phyloP scores from a whole-genome alignment of 73 alveolate species.

The Paraurostyla sp. region DNA sequence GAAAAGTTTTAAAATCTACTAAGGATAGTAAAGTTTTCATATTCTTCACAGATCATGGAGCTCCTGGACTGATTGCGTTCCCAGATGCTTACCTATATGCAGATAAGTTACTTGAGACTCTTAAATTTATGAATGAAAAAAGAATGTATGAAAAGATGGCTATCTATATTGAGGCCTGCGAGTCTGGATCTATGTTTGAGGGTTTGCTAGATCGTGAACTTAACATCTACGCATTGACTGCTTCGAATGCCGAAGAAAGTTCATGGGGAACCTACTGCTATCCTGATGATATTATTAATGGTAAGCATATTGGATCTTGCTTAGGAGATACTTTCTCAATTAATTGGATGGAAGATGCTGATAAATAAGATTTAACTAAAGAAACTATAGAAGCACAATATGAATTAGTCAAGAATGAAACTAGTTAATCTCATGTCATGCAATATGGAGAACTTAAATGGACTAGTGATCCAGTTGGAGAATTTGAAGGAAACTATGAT shows the following conservation, averaged over 20 bases:
- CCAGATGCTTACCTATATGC: slow-evolving; percentile 88
- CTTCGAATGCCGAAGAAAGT: slow-evolving; percentile 75
- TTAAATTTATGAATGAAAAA: slow-evolving; percentile 88
- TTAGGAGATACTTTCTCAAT: slow-evolving; percentile 97
- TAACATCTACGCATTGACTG: slow-evolving; percentile 30
- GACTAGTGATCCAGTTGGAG: slow-evolving; percentile 72
- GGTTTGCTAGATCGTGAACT: slow-evolving; percentile 13
- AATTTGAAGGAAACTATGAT: slow-evolving; percentile 73
- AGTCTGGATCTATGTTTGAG: slow-evolving; percentile 98
- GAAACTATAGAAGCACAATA: slow-evolving; percentile 87
- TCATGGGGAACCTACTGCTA: slow-evolving; percentile 97
- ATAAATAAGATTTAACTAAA: slow-evolving; percentile 66
- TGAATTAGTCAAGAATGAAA: slow-evolving; percentile 76
- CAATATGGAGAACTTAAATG: slow-evolving; percentile 88
- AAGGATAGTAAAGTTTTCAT: slow-evolving; percentile 87
- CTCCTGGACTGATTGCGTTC: slow-evolving; percentile 92
- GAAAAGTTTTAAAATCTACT: slow-evolving; percentile 87
- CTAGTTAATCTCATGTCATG: slow-evolving; percentile 84
- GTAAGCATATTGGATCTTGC: slow-evolving; percentile 96
- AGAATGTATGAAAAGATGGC: slow-evolving; percentile 92
- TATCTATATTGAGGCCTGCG: slow-evolving; percentile 98
- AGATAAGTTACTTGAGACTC: slow-evolving; percentile 83
- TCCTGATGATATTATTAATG: slow-evolving; percentile 89
- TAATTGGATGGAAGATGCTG: slow-evolving; percentile 97
- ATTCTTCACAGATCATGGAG: slow-evolving; percentile 98